phyloP scores from a whole-genome alignment of 2,329 filamentous ascomycete species.

The Corynespora cassiicola region DNA sequence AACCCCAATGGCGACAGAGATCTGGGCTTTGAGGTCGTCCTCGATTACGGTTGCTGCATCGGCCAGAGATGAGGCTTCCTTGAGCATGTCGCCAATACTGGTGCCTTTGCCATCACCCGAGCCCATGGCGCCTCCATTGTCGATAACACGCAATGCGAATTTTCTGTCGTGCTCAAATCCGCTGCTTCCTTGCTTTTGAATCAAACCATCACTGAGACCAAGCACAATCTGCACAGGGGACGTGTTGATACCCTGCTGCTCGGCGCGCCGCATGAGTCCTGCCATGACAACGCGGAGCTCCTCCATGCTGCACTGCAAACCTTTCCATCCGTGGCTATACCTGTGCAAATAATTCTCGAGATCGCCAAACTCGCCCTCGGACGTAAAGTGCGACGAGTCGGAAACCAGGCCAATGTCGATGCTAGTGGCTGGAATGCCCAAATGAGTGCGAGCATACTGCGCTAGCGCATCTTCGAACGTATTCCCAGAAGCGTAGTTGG shows the following conservation, averaged over 20 bases:
- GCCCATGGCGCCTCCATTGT: neutral
- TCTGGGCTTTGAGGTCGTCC: slow-evolving; percentile 3
- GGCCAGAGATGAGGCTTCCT: neutral
- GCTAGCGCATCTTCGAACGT: slow-evolving; percentile 49
- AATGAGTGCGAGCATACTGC: too few species aligned
- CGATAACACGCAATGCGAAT: slow-evolving; percentile 1
- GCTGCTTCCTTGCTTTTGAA: neutral
- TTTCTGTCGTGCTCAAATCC: slow-evolving; percentile 3
- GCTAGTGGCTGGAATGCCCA: slow-evolving; percentile 4
- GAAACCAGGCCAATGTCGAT: slow-evolving; percentile 2
- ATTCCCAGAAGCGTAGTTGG: slow-evolving; percentile 17
- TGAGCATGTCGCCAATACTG: slow-evolving; percentile 1
- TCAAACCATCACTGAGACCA: slow-evolving; percentile 2
- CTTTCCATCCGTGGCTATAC: slow-evolving; percentile 5
- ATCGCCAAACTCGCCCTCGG: slow-evolving; percentile 4
- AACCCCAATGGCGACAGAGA: slow-evolving; percentile 4
- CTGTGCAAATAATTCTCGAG: slow-evolving; percentile 3
- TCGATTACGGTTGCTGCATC: slow-evolving; percentile 2
- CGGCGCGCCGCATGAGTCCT: slow-evolving; percentile 1
- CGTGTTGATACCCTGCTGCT: neutral
- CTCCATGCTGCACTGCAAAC: neutral
- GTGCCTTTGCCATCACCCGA: neutral
- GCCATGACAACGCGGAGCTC: slow-evolving; percentile 1
- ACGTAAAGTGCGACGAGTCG: slow-evolving; percentile 3
- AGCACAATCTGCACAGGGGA: slow-evolving; percentile 2